Evolutionary conservation across 129 eudicot genomes (phyloP).

Genomic region (Artemisia argyi): DNA sequence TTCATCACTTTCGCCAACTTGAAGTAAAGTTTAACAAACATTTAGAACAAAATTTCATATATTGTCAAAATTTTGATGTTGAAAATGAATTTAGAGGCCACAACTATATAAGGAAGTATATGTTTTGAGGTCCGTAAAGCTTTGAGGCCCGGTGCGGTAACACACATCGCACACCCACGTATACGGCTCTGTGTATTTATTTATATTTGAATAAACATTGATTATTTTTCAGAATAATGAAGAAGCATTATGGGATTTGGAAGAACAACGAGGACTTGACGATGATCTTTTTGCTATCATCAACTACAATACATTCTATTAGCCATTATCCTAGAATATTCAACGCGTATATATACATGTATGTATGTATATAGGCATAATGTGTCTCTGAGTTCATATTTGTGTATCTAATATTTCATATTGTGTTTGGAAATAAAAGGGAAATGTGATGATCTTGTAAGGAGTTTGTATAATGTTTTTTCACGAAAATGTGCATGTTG

Average conservation of each 20-base stretch:
- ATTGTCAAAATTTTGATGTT: no score
- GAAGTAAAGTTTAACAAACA: no score
- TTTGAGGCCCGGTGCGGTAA: no score
- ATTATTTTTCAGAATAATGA: conserved; percentile 9
- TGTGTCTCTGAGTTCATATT: conserved; percentile 3
- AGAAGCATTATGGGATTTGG: conserved; percentile 18
- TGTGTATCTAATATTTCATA: not conserved
- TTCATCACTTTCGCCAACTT: no score
- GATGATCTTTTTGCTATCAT: conserved; percentile 28
- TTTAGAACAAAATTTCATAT: no score
- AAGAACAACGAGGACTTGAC: conserved; percentile 22
- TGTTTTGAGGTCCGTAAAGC: no score
- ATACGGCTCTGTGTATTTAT: not conserved
- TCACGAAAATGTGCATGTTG: no score
- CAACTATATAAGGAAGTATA: no score
- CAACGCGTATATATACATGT: not conserved
- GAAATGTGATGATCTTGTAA: no score
- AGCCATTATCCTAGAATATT: not conserved
- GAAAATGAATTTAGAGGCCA: no score
- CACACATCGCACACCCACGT: no score
- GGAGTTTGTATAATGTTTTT: not conserved
- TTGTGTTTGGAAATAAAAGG: no score
- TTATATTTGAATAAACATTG: not conserved
- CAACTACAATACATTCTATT: conserved; percentile 12
- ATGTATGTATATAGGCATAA: not conserved